Percentiles rank a stretch among this genome's conserved stretches.
phyloP scores from a whole-genome alignment of 2,329 filamentous ascomycete genomes.

The Microcyclosporella mali region DNA sequence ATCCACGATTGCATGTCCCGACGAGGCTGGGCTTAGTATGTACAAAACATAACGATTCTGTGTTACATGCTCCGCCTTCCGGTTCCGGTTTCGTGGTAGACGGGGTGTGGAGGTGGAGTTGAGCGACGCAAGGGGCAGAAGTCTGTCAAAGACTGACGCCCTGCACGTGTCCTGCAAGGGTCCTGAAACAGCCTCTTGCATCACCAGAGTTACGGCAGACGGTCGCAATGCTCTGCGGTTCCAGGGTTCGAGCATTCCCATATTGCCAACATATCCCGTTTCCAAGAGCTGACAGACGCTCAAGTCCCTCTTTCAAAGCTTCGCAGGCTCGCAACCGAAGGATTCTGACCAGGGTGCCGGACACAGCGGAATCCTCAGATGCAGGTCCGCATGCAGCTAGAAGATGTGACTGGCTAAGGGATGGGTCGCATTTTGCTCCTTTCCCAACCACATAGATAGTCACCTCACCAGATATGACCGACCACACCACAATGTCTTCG shows the following conservation, averaged over 20 bases:
- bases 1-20: no score
- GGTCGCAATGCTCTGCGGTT: no score
- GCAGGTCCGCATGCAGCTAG: constrained; percentile 10
- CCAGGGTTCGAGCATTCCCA: no score
- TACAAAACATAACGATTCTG: no score
- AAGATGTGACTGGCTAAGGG: constrained; percentile 6
- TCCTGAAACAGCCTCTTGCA: no score
- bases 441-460: constrained; percentile 4
- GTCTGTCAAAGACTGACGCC: background rate
- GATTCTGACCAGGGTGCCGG: background rate
- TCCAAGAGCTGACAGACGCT: no score
- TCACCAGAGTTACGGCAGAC: no score
- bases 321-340: background rate
- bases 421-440: constrained; percentile 5
- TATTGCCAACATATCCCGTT: no score
- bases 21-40: no score
- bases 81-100: no score
- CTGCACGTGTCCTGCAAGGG: background rate
- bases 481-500: background rate
- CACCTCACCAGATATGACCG: background rate
- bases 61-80: no score
- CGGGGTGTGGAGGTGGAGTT: background rate
- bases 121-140: background rate
- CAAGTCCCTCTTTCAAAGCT: no score
- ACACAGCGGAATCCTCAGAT: background rate